Evolutionary conservation across 495 filamentous ascomycete species (phyloP).

Genomic region (Aspergillus coremiiformis): DNA sequence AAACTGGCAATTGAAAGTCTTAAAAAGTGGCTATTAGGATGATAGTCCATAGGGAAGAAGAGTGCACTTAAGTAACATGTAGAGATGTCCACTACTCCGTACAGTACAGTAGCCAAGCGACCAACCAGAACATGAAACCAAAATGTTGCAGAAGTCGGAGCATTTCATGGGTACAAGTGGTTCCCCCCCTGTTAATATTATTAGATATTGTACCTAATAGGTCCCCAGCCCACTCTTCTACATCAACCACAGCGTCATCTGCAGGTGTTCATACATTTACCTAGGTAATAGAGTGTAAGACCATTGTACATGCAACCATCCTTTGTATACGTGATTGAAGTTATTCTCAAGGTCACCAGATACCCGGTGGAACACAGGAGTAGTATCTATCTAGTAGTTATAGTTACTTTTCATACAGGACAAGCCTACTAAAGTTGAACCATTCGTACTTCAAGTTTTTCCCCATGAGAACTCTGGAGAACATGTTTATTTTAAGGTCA

Average conservation of each 20-base stretch:
- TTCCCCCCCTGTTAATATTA: not conserved
- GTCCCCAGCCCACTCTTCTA: not conserved
- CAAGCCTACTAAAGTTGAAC: too few relatives aligned
- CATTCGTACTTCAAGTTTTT: too few relatives aligned
- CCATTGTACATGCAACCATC: not conserved
- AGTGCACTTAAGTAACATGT: too few relatives aligned
- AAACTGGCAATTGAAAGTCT: not conserved
- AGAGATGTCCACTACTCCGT: too few relatives aligned
- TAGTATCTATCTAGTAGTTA: not conserved
- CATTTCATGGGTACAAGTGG: not conserved
- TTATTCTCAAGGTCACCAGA: not conserved
- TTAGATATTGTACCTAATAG: not conserved
- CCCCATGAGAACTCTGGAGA: too few relatives aligned
- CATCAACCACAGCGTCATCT: not conserved
- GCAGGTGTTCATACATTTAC: not conserved
- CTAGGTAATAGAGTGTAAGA: not conserved
- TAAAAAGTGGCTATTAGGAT: too few relatives aligned
- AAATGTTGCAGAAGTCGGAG: not conserved
- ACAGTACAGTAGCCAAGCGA: too few relatives aligned
- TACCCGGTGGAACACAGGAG: not conserved
- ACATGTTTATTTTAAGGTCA: too few relatives aligned
- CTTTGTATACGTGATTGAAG: not conserved
- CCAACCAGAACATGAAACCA: too few relatives aligned
- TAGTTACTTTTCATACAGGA: too few relatives aligned
- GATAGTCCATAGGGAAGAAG: too few relatives aligned